Evolutionary conservation across 176 grass and related monocot genomes (phyloP), one percentile per base, ranked within the genome.

Genomic region (Bothriochloa decipiens): DNA sequence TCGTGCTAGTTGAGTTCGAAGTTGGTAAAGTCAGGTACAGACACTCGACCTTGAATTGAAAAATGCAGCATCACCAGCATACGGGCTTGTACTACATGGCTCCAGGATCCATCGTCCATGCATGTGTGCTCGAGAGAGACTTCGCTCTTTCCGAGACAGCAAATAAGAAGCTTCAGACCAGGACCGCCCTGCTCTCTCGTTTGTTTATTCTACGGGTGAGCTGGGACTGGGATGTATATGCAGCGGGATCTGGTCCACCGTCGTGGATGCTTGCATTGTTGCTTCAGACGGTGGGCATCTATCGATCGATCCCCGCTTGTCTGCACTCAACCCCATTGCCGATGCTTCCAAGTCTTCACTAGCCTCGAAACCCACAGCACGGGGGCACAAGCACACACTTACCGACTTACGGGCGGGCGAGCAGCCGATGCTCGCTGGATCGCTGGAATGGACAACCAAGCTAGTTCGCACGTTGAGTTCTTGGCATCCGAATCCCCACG

Each of bases 191-290:
- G 58, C 58, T 62, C 58, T 61, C 58, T 6, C 0, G 1, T 10
- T 60, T 61, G 22, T 61, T 61, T 61, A 61, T 23, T 23, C 55
- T 32, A 32, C n/a, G n/a, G n/a, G n/a, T 62, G 28, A 11, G 75
- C 6, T 69, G 49, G 43, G 40, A 8, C 42, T 47, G 15, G 47
- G 63, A 69, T 63, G 40, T 40, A 28, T 55, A 50, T 80, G 62
- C 70, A 76, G 67, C 76, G 83, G 92, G 87, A 90, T 90, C 89
- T 84, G 92, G 87, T 90, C 90, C 87, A 42, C 15, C 35, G 29
- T 17, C 22, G 28, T 25, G 43, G 81, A 33, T 46, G 62, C 49
- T 57, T 57, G 0, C 15, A 1, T 83, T 88, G 88, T 88, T 86
- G 92, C 87, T 94, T 92, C 64, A 70, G 81, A 82, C 67, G 75